Base-by-base conservation (phyloP, 2,329 filamentous ascomycete species). In the Aplosporella prunicola region DNA sequence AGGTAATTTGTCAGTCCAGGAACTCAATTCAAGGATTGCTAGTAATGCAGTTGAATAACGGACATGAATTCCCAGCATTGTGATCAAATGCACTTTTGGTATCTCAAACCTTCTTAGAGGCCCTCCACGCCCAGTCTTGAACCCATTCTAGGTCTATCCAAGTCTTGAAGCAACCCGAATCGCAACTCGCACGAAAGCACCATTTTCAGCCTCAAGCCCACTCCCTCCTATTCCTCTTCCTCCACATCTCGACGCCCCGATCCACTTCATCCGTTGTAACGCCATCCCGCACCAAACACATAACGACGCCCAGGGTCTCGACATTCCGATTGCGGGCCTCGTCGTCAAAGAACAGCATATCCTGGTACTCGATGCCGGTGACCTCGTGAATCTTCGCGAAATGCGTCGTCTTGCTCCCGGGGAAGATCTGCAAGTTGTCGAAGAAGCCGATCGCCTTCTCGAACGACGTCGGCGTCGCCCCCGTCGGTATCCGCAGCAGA, bases 261-360 rank as follows among this genome's bases (percentile, higher is more conserved):
- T 93, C 87, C 14, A 95, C 64, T 64, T 91, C 87, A 1, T 68
- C 68, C 62, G 76, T 80, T 2, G 73, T 79, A 37, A 94, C 76
- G 0, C 88, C 88, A 55, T 93, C 80, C 39, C 74, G 66, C 1
- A 96, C 80, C 33, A 95, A 63, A 53, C 77, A 78, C 76, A 96
- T 93, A 0, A 82, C 83, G 3, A 93, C 82, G 0, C 88, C 88
- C 33, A 95, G 52, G 30, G 71, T 66, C 60, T 81, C 76, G 1
- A 93, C 89, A 54, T 95, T 87, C 41, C 76, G 69, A 54, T 96
- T 96, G 43, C 89, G 66, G 35, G 71, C 69, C 71, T 96, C 89
- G 50, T 96, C 89, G 50, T 96, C 89, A 48, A 96, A 96, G 60
- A 96, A 96, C 22, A 96, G 58, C 80, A 96, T 93, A 32, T 95